phyloP scores from a whole-genome alignment of 306 rosid species.

The Abrus precatorius region DNA sequence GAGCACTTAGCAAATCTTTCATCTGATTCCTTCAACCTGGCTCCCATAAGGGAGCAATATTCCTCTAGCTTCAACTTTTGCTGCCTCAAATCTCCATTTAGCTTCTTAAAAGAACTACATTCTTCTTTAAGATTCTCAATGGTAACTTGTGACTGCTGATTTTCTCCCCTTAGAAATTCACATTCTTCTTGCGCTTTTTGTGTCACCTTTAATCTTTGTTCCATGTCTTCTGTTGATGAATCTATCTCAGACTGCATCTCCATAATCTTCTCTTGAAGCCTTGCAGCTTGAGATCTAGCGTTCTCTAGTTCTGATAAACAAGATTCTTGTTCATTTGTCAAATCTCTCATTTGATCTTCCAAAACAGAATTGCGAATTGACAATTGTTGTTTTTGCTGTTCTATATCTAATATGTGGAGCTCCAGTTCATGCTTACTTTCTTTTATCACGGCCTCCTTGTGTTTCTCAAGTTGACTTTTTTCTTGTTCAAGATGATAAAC shows the following conservation, averaged over 20 bases:
- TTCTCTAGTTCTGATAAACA: constrained; percentile 57
- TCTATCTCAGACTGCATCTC: constrained; percentile 56
- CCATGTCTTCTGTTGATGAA: constrained; percentile 50
- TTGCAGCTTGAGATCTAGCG: constrained; percentile 49
- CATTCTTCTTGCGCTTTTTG: constrained; percentile 47
- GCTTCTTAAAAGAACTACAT: constrained; percentile 51
- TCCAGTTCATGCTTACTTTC: constrained; percentile 58
- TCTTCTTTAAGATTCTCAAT: constrained; percentile 40
- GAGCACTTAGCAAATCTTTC: constrained; percentile 50
- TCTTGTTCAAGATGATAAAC: constrained; percentile 58
- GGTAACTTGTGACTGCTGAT: constrained; percentile 46
- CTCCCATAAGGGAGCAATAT: constrained; percentile 56
- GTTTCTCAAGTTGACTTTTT: constrained; percentile 53
- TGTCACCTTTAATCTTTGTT: constrained; percentile 40
- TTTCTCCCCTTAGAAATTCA: constrained; percentile 49
- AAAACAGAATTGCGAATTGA: constrained; percentile 54
- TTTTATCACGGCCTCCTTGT: constrained; percentile 42
- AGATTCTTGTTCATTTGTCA: constrained; percentile 58
- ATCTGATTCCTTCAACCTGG: constrained; percentile 57
- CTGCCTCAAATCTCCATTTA: constrained; percentile 61
- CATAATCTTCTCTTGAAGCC: constrained; percentile 59
- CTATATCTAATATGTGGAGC: constrained; percentile 53
- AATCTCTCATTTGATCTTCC: constrained; percentile 60
- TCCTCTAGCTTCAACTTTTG: constrained; percentile 54
- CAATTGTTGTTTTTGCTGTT: constrained; percentile 62